Conservation (phyloP, 129 eudicot genomes). For the Escallonia rubra region DNA sequence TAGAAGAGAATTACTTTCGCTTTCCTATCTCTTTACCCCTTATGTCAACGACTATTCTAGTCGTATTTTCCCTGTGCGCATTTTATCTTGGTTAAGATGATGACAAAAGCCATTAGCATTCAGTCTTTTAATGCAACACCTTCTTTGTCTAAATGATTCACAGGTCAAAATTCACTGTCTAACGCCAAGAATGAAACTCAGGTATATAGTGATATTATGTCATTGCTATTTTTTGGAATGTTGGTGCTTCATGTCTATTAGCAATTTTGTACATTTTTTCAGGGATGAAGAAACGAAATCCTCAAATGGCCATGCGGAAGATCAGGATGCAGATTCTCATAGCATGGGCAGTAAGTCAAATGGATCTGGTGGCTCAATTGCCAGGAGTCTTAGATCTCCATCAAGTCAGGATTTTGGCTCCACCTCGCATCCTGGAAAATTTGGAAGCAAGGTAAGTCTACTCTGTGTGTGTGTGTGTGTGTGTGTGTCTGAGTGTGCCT, state of each 20-base stretch:
- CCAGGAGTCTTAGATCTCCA: slow-evolving; percentile 34
- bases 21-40: too few species aligned
- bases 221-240: slow-evolving; percentile 2
- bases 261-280: slow-evolving; percentile 8
- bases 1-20: too few species aligned
- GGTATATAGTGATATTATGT: slow-evolving; percentile 27
- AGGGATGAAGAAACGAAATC: slow-evolving; percentile 47
- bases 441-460: slow-evolving; percentile 41
- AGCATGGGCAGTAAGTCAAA: slow-evolving; percentile 37
- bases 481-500: too few species aligned
- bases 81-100: too few species aligned
- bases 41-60: too few species aligned
- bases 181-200: slow-evolving; percentile 50
- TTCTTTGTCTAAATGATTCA: slow-evolving; percentile 10
- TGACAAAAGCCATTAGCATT: too few species aligned
- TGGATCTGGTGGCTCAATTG: slow-evolving; percentile 35
- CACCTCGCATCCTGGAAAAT: slow-evolving; percentile 40
- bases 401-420: slow-evolving; percentile 46
- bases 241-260: slow-evolving; percentile 7
- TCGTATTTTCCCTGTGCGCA: too few species aligned
- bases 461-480: background rate
- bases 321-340: slow-evolving; percentile 24
- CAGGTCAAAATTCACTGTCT: slow-evolving; percentile 79
- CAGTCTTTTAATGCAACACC: too few species aligned
- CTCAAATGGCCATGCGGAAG: slow-evolving; percentile 38